phyloP scores from a whole-genome alignment of 2,329 filamentous ascomycete species.

The Ophiocordyceps polyrhachis-furcata region DNA sequence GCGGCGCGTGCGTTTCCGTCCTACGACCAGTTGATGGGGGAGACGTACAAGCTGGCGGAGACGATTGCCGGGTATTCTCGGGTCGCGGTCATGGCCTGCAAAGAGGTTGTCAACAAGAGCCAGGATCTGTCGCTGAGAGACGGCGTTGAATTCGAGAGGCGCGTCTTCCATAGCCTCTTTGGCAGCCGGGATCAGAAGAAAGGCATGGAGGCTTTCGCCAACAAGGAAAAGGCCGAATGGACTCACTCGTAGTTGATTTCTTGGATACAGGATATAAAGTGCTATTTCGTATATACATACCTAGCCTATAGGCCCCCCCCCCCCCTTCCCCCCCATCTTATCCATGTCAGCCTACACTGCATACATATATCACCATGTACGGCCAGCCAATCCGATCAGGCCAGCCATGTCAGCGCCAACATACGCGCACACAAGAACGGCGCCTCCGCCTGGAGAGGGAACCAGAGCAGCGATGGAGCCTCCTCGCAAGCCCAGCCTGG shows the following conservation, averaged over 20 bases:
- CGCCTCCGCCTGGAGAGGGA: background rate
- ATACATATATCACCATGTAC: background rate
- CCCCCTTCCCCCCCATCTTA: too few relatives aligned
- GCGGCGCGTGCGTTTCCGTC: constrained; percentile 66
- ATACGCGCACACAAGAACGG: background rate
- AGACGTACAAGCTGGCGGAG: constrained; percentile 65
- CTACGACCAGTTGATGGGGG: constrained; percentile 67
- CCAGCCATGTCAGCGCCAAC: background rate
- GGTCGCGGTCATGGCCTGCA: constrained; percentile 75
- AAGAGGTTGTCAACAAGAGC: constrained; percentile 99
- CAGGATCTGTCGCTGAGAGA: constrained; percentile 77
- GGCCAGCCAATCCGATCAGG: background rate
- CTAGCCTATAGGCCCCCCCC: background rate
- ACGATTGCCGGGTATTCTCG: constrained; percentile 74
- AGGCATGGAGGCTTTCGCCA: constrained; percentile 85
- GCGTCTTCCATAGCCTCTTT: constrained; percentile 84
- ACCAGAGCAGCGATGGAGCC: constrained; percentile 23
- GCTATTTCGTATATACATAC: too few relatives aligned
- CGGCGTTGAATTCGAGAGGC: constrained; percentile 85
- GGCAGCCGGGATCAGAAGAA: constrained; percentile 95
- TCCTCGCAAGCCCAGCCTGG: constrained; percentile 31
- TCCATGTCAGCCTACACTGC: background rate
- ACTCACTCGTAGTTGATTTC: constrained; percentile 43
- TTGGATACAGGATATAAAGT: background rate
- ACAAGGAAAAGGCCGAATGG: constrained; percentile 91